These are phyloP conservation scores for Lipomyces kockii DNA, from an alignment of 805 yeast genomes.

Conservation along the genomic window DNA sequence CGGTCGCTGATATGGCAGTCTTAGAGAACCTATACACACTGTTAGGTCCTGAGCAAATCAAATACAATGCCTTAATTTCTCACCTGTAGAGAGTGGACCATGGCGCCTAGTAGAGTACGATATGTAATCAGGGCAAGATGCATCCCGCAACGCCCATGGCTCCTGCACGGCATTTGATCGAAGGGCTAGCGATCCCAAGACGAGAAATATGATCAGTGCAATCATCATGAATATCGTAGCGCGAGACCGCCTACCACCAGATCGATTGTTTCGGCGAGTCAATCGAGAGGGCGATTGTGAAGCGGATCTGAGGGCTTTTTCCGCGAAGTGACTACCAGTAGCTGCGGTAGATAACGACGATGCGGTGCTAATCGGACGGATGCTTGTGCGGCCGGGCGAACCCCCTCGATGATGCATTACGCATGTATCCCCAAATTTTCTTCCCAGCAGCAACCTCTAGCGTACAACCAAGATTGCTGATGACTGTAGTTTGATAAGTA, in stretches of 20 bases:
- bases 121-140: slow-evolving; percentile 34
- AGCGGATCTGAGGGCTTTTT: neutral
- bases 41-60: neutral
- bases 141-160: slow-evolving; percentile 32
- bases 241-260: neutral
- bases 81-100: slow-evolving; percentile 31
- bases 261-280: neutral
- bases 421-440: slow-evolving; percentile 6
- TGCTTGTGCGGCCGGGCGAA: slow-evolving; percentile 16
- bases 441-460: neutral
- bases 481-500: neutral
- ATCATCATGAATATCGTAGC: slow-evolving; percentile 7
- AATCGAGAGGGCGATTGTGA: slow-evolving; percentile 1
- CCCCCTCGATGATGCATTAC: slow-evolving; percentile 30
- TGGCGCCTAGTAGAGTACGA: slow-evolving; percentile 36
- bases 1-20: slow-evolving; percentile 79
- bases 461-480: neutral
- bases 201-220: slow-evolving; percentile 2
- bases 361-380: neutral
- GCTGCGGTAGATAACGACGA: neutral
- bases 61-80: neutral
- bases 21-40: slow-evolving; percentile 51
- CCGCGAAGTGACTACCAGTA: neutral
- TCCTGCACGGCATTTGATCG: slow-evolving; percentile 28
- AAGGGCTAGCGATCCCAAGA: slow-evolving; percentile 5